A percentile compares a stretch with the other conserved stretches of the same genome.
phyloP scores from a whole-genome alignment of 1,284 basidiomycete species.

The Amylostereum areolatum region DNA sequence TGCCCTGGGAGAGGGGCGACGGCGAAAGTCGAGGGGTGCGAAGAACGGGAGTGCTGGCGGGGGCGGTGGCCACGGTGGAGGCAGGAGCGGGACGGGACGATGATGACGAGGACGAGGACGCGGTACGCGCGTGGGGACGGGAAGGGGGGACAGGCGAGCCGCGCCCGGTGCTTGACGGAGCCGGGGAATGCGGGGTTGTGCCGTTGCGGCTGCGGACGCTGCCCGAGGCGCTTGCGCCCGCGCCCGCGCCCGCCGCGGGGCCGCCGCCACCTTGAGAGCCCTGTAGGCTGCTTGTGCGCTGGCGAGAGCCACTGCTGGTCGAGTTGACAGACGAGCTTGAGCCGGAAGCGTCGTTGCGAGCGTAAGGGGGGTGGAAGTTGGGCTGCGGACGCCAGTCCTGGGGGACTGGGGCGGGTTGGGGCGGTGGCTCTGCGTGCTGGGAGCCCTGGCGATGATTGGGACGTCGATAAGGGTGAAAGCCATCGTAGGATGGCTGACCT shows the following conservation, averaged over 20 bases:
- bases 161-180: constrained; percentile 8
- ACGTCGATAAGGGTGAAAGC: constrained; percentile 79
- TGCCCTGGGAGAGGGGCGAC: constrained; percentile 71
- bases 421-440: constrained; percentile 26
- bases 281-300: constrained; percentile 53
- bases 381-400: constrained; percentile 42
- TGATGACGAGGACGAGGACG: constrained; percentile 40
- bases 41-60: constrained; percentile 26
- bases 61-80: constrained; percentile 22
- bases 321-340: constrained; percentile 73
- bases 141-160: constrained; percentile 12
- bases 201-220: constrained; percentile 19
- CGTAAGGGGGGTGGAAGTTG: constrained; percentile 58
- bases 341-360: constrained; percentile 66
- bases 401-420: constrained; percentile 28
- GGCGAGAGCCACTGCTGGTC: constrained; percentile 43
- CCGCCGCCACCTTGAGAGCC: constrained; percentile 7
- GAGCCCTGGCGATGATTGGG: constrained; percentile 42
- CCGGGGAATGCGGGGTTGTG: constrained; percentile 10
- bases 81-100: constrained; percentile 32
- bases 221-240: constrained; percentile 17
- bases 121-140: constrained; percentile 34
- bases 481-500: constrained; percentile 41
- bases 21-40: constrained; percentile 65
- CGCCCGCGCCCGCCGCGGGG: constrained; percentile 15